Evolutionary conservation across 2,329 filamentous ascomycete species (phyloP).

Genomic region (Microascus cirrosus): DNA sequence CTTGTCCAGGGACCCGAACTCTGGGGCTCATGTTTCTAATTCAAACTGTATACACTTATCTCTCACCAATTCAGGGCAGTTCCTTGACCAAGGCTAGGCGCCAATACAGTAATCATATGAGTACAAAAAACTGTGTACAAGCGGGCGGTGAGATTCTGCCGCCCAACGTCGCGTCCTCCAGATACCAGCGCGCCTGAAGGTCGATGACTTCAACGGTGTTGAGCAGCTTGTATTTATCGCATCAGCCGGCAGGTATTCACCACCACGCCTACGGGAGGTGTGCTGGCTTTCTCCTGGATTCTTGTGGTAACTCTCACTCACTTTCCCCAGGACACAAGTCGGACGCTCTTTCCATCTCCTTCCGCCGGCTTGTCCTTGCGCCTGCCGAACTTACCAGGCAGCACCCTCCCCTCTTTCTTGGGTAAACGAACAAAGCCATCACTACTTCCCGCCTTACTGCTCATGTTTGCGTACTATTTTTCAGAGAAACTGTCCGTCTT

Average conservation of each 20-base stretch:
- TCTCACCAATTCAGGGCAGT: background rate
- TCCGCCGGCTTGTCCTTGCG: background rate
- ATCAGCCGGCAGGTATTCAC: background rate
- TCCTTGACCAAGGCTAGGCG: background rate
- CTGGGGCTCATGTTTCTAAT: background rate
- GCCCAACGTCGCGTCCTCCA: background rate
- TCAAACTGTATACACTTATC: background rate
- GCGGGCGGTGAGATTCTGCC: constrained; percentile 2
- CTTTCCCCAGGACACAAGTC: background rate
- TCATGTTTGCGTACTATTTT: too few species aligned
- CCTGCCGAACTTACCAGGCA: background rate
- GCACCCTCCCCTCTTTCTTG: background rate
- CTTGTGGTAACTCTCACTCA: background rate
- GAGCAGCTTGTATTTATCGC: background rate
- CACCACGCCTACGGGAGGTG: too few species aligned
- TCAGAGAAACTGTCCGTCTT: too few species aligned
- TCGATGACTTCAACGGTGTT: background rate
- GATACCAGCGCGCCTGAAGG: background rate
- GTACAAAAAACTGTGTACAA: background rate
- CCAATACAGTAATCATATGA: background rate
- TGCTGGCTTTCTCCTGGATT: background rate
- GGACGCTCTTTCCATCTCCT: background rate
- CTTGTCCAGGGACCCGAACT: background rate
- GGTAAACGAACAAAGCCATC: too few species aligned
- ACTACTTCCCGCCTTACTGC: too few species aligned